Percentiles rank a stretch among this genome's conserved stretches.
Evolutionary conservation across 768 basidiomycete species (phyloP).

Genomic region (Psilocybe subaeruginosa): DNA sequence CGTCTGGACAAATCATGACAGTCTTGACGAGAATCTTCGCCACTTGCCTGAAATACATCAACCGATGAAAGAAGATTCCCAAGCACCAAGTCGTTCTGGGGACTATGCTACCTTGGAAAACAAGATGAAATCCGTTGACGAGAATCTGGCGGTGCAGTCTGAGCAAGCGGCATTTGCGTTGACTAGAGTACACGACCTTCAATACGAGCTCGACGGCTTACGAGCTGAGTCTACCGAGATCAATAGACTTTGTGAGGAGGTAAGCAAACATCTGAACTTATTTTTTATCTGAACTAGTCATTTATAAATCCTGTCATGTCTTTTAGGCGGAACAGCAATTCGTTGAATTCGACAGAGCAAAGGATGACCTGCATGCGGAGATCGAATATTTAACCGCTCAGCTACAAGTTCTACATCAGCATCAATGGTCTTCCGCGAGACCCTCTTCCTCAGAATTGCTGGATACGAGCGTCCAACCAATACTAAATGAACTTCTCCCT

Average conservation of each 20-base stretch:
- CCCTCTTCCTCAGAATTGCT: neutral
- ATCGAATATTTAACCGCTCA: constrained; percentile 28
- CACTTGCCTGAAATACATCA: neutral
- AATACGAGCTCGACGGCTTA: constrained; percentile 30
- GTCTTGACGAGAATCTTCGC: neutral
- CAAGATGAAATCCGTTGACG: neutral
- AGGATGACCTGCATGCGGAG: constrained; percentile 19
- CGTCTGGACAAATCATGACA: constrained; percentile 36
- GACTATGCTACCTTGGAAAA: neutral
- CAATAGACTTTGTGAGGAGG: constrained; percentile 31
- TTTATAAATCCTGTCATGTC: constrained; percentile 1
- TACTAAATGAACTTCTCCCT: constrained; percentile 5
- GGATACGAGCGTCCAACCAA: neutral
- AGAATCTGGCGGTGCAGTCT: constrained; percentile 3
- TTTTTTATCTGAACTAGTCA: neutral
- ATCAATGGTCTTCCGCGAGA: neutral
- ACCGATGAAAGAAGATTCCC: neutral
- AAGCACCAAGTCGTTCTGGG: neutral
- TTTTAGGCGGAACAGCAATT: constrained; percentile 19
- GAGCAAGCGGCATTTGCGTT: constrained; percentile 12
- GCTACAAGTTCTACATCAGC: constrained; percentile 25
- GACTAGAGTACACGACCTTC: constrained; percentile 25
- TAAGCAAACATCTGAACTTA: constrained; percentile 4
- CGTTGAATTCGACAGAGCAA: constrained; percentile 22
- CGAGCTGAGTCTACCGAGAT: constrained; percentile 43